Evolutionary conservation across 2,329 filamentous ascomycete genomes (phyloP).

Genomic region (Venturia oleaginea): DNA sequence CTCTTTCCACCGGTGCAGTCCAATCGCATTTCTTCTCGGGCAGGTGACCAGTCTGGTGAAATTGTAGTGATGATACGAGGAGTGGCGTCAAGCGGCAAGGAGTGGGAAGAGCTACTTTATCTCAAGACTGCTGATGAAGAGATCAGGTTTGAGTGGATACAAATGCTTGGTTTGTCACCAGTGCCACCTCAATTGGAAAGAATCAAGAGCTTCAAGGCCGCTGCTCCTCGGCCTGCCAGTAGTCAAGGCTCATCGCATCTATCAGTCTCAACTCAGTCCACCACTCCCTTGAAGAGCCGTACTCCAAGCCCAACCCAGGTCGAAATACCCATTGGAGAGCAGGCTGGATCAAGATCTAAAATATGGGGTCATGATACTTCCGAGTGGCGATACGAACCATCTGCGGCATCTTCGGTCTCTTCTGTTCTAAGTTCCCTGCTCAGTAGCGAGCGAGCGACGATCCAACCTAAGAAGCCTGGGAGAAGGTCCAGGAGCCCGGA

Average conservation of each 20-base stretch:
- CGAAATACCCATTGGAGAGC: constrained; percentile 54
- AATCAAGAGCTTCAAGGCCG: constrained; percentile 43
- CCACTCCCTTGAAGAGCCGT: constrained; percentile 28
- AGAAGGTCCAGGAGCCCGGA: background rate
- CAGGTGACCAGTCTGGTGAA: constrained; percentile 61
- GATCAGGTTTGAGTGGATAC: constrained; percentile 75
- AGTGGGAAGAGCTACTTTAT: constrained; percentile 81
- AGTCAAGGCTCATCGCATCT: constrained; percentile 47
- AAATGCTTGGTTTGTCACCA: constrained; percentile 64
- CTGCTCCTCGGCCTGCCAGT: constrained; percentile 29
- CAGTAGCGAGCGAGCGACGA: constrained; percentile 16
- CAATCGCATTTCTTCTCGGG: constrained; percentile 67
- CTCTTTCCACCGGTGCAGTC: constrained; percentile 82
- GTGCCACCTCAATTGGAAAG: constrained; percentile 49
- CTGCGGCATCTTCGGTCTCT: background rate
- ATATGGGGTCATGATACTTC: constrained; percentile 34
- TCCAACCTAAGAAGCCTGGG: background rate
- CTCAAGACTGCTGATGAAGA: constrained; percentile 68
- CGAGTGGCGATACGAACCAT: constrained; percentile 18
- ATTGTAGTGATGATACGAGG: constrained; percentile 84
- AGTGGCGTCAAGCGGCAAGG: constrained; percentile 46
- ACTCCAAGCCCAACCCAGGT: constrained; percentile 44
- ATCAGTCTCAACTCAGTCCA: constrained; percentile 24
- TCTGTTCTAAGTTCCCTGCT: constrained; percentile 13
- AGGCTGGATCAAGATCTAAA: constrained; percentile 37